phyloP scores from a whole-genome alignment of 768 basidiomycete genomes.

The Psilocybe tampanensis region DNA sequence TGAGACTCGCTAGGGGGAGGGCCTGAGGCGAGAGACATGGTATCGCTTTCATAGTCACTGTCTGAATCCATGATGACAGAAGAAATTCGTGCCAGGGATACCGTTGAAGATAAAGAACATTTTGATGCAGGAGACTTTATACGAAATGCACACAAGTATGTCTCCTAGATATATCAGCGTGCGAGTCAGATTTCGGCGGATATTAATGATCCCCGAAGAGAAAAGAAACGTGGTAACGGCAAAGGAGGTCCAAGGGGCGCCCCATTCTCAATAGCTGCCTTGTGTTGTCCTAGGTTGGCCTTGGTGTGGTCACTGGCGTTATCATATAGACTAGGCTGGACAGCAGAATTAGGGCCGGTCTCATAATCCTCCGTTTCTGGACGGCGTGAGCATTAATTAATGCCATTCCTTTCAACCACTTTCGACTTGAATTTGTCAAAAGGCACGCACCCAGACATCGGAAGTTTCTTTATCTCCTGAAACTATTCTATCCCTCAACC shows the following conservation, averaged over 20 bases:
- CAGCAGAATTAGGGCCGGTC: background rate
- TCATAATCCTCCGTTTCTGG: background rate
- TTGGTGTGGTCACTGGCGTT: background rate
- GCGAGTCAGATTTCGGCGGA: conserved; percentile 27
- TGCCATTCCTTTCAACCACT: background rate
- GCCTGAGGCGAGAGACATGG: conserved; percentile 44
- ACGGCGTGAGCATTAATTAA: too few relatives aligned
- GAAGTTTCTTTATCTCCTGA: background rate
- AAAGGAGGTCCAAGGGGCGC: background rate
- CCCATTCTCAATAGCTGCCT: too few relatives aligned
- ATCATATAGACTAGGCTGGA: too few relatives aligned
- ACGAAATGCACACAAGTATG: conserved; percentile 5
- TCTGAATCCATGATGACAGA: conserved; percentile 19
- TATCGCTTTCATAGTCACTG: conserved; percentile 52
- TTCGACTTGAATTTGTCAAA: background rate
- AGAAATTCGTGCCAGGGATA: background rate
- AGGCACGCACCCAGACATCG: background rate
- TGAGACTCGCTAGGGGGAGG: conserved; percentile 37
- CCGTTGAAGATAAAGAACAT: background rate
- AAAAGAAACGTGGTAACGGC: conserved; percentile 17
- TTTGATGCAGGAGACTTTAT: conserved; percentile 1
- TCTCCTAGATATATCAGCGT: conserved; percentile 12
- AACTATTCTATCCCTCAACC: too few relatives aligned
- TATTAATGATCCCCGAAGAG: conserved; percentile 17
- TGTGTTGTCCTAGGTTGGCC: background rate